Conservation (phyloP, 805 yeast genomes). For the Ogataea corticis region DNA sequence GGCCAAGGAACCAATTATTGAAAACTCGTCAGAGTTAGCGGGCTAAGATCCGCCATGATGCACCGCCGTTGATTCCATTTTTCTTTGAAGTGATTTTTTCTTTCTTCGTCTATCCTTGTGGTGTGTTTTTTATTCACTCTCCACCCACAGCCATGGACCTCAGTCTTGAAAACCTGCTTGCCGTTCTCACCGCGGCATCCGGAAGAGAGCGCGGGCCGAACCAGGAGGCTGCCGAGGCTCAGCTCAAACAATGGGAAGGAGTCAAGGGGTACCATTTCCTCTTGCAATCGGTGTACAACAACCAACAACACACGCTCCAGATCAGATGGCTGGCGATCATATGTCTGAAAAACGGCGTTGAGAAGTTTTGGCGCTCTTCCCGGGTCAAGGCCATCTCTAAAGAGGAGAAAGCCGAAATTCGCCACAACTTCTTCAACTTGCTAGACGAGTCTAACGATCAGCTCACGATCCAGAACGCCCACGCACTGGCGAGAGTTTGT, state of each 20-base stretch:
- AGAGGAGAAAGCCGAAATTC: conserved; percentile 71
- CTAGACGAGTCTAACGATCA: conserved; percentile 73
- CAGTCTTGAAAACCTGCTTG: conserved; percentile 31
- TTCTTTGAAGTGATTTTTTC: not conserved
- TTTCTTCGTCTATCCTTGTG: not conserved
- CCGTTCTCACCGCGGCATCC: conserved; percentile 50
- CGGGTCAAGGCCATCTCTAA: conserved; percentile 50
- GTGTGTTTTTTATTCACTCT: too few species aligned
- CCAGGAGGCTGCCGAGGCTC: conserved; percentile 68
- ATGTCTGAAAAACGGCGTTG: conserved; percentile 85
- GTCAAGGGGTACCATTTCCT: conserved; percentile 40
- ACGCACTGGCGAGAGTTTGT: conserved; percentile 74
- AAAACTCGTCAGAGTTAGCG: not conserved
- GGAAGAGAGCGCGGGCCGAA: conserved; percentile 47
- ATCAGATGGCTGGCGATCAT: conserved; percentile 86
- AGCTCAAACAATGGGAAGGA: conserved; percentile 68
- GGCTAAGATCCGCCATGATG: too few species aligned
- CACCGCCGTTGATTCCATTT: too few species aligned
- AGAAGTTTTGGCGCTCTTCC: conserved; percentile 78
- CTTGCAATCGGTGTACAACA: conserved; percentile 55
- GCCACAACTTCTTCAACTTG: conserved; percentile 52
- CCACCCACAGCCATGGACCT: conserved; percentile 27
- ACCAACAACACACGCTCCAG: conserved; percentile 58
- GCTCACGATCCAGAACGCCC: conserved; percentile 80
- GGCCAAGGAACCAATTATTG: conserved; percentile 38